Evolutionary conservation across 2,329 filamentous ascomycete genomes (phyloP).

Genomic region (Cladosporium colombiae): DNA sequence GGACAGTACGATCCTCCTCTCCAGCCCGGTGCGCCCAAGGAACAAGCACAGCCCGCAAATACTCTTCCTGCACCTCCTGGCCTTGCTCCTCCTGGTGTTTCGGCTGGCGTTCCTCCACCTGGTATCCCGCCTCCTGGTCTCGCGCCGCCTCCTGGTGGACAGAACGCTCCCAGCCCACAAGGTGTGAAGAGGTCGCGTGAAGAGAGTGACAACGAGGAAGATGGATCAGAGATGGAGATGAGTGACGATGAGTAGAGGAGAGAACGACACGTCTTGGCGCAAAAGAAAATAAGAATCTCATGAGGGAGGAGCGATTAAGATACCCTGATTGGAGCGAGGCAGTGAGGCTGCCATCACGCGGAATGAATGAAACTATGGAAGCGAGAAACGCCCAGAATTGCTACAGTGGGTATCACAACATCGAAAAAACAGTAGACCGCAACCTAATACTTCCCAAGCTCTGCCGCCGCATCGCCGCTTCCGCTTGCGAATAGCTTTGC

Average conservation of each 20-base stretch:
- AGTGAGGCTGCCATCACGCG: not conserved
- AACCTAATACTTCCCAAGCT: conserved; percentile 26
- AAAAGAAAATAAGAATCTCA: not conserved
- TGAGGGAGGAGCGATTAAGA: conserved; percentile 37
- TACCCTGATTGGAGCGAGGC: not conserved
- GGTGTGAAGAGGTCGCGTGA: conserved; percentile 56
- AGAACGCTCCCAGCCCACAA: conserved; percentile 55
- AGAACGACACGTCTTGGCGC: not conserved
- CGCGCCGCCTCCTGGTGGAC: conserved; percentile 57
- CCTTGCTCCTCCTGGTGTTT: conserved; percentile 12
- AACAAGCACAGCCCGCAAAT: conserved; percentile 28
- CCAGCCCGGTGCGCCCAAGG: conserved; percentile 25
- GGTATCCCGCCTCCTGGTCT: conserved; percentile 27
- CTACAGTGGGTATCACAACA: conserved; percentile 20
- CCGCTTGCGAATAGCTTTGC: conserved; percentile 16
- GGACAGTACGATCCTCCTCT: conserved; percentile 70
- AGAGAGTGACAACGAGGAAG: conserved; percentile 44
- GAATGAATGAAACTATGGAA: not conserved
- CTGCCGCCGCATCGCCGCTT: conserved; percentile 28
- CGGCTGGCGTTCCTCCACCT: conserved; percentile 12
- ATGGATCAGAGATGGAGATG: conserved; percentile 56
- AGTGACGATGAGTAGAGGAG: conserved; percentile 65
- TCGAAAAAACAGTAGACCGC: not conserved
- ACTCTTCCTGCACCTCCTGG: conserved; percentile 16
- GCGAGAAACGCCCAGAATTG: not conserved